Conservation (phyloP, 768 basidiomycete species). For the Gyrodon lividus region DNA sequence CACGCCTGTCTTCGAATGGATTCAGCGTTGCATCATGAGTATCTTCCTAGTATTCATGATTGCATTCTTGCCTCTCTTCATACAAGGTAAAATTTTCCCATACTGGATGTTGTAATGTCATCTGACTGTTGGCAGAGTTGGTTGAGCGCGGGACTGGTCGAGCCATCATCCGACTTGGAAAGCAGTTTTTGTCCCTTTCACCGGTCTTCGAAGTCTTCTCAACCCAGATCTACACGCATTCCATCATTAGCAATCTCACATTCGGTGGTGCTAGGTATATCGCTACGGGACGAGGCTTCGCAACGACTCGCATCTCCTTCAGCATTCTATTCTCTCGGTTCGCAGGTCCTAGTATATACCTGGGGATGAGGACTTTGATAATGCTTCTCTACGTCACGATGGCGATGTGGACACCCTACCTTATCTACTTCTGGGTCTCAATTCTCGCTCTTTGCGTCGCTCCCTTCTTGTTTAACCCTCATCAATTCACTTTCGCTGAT, state of each 20-base stretch:
- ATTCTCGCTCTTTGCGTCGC: conserved; percentile 89
- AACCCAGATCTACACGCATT: conserved; percentile 97
- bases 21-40: conserved; percentile 92
- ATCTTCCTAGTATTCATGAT: conserved; percentile 99
- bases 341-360: conserved; percentile 96
- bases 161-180: conserved; percentile 86
- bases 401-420: conserved; percentile 85
- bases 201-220: conserved; percentile 98
- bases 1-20: conserved; percentile 92
- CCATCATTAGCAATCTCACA: conserved; percentile 93
- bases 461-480: conserved; percentile 99
- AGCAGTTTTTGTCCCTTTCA: conserved; percentile 92
- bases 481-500: conserved; percentile 96
- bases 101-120: conserved; percentile 14
- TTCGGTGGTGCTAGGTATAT: conserved; percentile 99
- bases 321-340: conserved; percentile 96
- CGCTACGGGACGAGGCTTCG: conserved; percentile 98
- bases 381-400: conserved; percentile 94
- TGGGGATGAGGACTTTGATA: conserved; percentile 91
- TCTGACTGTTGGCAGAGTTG: conserved; percentile 57
- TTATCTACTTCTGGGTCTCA: conserved; percentile 98
- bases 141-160: conserved; percentile 93
- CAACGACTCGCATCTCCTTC: conserved; percentile 93
- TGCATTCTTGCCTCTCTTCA: conserved; percentile 89
- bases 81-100: conserved; percentile 66